A percentile compares a stretch with the other conserved stretches of the same genome.
phyloP scores from a whole-genome alignment of 2,329 filamentous ascomycete species.

The Calonectria fujianensis region DNA sequence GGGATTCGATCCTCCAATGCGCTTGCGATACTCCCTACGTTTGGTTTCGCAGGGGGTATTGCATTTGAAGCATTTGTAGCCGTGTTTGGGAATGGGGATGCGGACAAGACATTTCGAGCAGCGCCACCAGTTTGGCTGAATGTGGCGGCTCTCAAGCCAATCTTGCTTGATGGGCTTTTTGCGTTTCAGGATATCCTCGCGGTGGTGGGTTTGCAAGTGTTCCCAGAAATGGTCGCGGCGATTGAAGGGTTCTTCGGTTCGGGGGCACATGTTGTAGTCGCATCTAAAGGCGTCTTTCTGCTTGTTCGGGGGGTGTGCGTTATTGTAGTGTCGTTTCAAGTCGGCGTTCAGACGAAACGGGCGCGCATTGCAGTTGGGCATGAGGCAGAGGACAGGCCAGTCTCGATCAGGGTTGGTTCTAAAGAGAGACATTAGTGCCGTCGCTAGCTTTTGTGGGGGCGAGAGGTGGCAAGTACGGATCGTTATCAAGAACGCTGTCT shows the following conservation, averaged over 20 bases:
- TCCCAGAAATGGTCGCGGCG: conserved; percentile 75
- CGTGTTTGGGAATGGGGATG: conserved; percentile 62
- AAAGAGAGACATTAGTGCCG: conserved; percentile 1
- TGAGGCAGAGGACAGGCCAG: conserved; percentile 62
- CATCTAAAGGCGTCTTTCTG: conserved; percentile 67
- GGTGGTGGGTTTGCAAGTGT: conserved; percentile 73
- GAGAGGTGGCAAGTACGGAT: neutral
- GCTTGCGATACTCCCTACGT: neutral
- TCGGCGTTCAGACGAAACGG: conserved; percentile 72
- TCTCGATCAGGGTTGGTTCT: conserved; percentile 52
- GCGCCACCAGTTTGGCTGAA: conserved; percentile 70
- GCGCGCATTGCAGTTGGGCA: conserved; percentile 64
- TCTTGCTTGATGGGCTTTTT: conserved; percentile 59
- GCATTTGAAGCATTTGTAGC: conserved; percentile 69
- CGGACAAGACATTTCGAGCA: conserved; percentile 71
- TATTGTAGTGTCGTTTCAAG: conserved; percentile 71
- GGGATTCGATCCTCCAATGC: neutral
- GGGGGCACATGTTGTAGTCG: conserved; percentile 70
- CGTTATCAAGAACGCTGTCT: neutral
- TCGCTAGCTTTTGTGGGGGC: conserved; percentile 1
- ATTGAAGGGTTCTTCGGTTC: conserved; percentile 67
- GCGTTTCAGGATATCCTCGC: conserved; percentile 71
- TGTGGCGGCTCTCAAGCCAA: conserved; percentile 63
- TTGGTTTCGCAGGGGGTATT: conserved; percentile 41
- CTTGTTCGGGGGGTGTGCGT: conserved; percentile 65